Evolutionary conservation across 495 filamentous ascomycete genomes (phyloP).

Genomic region (Gamarada debralockiae): DNA sequence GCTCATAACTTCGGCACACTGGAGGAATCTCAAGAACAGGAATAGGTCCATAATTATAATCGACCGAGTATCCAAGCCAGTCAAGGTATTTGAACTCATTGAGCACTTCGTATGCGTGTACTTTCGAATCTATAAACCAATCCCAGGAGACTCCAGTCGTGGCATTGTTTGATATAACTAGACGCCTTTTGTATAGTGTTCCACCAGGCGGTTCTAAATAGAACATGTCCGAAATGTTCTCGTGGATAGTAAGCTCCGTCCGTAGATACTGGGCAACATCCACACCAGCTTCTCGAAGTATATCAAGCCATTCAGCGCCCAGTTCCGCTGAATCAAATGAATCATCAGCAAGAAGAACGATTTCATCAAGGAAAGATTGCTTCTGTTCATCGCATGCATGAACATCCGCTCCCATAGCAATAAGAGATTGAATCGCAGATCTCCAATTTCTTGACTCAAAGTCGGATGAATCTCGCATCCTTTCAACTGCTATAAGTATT

Average conservation of each 20-base stretch:
- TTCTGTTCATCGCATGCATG: background rate
- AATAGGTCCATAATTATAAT: too few species aligned
- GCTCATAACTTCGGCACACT: background rate
- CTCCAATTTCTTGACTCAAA: too few species aligned
- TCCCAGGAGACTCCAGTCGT: too few species aligned
- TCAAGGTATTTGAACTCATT: conserved; percentile 9
- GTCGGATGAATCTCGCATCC: background rate
- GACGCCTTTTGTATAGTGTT: too few species aligned
- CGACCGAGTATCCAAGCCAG: background rate
- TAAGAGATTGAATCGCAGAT: background rate
- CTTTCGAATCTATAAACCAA: conserved; percentile 4
- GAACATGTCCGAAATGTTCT: background rate
- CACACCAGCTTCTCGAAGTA: background rate
- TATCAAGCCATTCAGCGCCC: background rate
- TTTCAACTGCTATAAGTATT: too few species aligned
- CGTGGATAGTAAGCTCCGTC: background rate
- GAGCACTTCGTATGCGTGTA: background rate
- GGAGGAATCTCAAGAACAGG: too few species aligned
- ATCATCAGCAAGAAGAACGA: background rate
- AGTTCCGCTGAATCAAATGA: background rate
- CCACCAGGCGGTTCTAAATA: too few species aligned
- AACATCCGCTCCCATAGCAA: background rate
- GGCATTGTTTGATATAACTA: too few species aligned
- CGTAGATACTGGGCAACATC: background rate
- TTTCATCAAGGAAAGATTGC: background rate